Percentiles rank a stretch among this genome's conserved stretches.
Evolutionary conservation across 1,284 basidiomycete genomes (phyloP).

Genomic region (Exsudoporus floridanus): DNA sequence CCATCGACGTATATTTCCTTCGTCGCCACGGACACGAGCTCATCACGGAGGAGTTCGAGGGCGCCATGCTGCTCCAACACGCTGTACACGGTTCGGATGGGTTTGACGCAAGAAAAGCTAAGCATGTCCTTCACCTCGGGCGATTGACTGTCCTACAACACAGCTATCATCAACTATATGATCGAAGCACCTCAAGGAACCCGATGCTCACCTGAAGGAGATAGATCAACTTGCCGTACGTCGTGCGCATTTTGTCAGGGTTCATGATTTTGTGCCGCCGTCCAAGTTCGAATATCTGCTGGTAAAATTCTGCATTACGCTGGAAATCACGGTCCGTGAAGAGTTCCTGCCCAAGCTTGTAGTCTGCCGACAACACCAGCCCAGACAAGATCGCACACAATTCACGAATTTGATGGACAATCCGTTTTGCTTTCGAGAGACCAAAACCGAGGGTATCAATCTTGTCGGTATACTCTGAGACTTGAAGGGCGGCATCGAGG

Average conservation of each 20-base stretch:
- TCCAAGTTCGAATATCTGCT: slow-evolving; percentile 75
- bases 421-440: slow-evolving; percentile 74
- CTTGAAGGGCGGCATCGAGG: slow-evolving; percentile 74
- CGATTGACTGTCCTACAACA: slow-evolving; percentile 68
- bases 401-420: slow-evolving; percentile 79
- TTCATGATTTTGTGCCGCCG: slow-evolving; percentile 84
- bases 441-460: slow-evolving; percentile 75
- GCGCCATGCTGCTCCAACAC: slow-evolving; percentile 63
- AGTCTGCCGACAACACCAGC: slow-evolving; percentile 73
- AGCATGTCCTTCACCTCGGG: slow-evolving; percentile 74
- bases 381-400: slow-evolving; percentile 82
- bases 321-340: slow-evolving; percentile 77
- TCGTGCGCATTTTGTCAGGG: slow-evolving; percentile 83
- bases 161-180: slow-evolving; percentile 4
- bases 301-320: slow-evolving; percentile 73
- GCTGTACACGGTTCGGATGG: slow-evolving; percentile 70
- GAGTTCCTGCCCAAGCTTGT: slow-evolving; percentile 80
- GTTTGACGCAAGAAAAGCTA: slow-evolving; percentile 68
- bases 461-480: slow-evolving; percentile 84
- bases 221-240: slow-evolving; percentile 82
- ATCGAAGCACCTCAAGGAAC: not conserved
- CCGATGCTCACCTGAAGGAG: slow-evolving; percentile 61
- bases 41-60: slow-evolving; percentile 67
- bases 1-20: slow-evolving; percentile 76
- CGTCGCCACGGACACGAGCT: slow-evolving; percentile 68